Evolutionary conservation across 768 basidiomycete species (phyloP), one percentile per base, ranked within the genome.

Genomic region (Ephemerocybe angulata): DNA sequence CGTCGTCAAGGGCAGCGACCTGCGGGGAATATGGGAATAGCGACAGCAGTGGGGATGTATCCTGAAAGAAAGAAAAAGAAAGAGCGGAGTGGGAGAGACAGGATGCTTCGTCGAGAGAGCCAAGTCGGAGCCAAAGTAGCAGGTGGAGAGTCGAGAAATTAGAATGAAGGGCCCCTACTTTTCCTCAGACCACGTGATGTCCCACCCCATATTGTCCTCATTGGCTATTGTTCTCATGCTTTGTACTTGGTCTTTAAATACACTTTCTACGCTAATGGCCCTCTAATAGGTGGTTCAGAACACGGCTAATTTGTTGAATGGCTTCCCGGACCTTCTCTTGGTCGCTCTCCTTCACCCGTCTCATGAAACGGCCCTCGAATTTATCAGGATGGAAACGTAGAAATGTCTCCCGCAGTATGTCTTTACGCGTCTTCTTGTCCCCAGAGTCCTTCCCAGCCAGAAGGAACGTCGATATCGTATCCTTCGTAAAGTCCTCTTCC

Each of bases 311-410:
- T 30, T 79, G 76, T 4, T 83, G 86, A 19, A 86, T 83, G 0
- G 76, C 86, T 58, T 87, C 83, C 49, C 71, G 71, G 2, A 88
- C 84, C 15, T 58, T 63, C 40, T 76, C 76, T 62, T 62, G 67
- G 22, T 90, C 86, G 12, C 60, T 62, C 29, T 72, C 70, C 40
- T 60, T 62, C 5, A 89, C 74, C 4, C 74, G 72, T 47, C 65
- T 65, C 78, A 88, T 82, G 46, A 90, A 70, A 30, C 88, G 77
- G 19, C 88, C 86, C 65, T 90, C 86, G 52, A 90, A 90, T 65
- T 90, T 90, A 67, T 90, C 88, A 1, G 88, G 88, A 63, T 90
- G 88, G 65, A 87, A 90, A 19, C 87, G 83, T 24, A 89, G 67
- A 61, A 88, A 76, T 0, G 85, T 77, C 68, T 88, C 87, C 60